Conservation (phyloP, 371 early-diverging fungal species). For the Coemansia sp. region DNA sequence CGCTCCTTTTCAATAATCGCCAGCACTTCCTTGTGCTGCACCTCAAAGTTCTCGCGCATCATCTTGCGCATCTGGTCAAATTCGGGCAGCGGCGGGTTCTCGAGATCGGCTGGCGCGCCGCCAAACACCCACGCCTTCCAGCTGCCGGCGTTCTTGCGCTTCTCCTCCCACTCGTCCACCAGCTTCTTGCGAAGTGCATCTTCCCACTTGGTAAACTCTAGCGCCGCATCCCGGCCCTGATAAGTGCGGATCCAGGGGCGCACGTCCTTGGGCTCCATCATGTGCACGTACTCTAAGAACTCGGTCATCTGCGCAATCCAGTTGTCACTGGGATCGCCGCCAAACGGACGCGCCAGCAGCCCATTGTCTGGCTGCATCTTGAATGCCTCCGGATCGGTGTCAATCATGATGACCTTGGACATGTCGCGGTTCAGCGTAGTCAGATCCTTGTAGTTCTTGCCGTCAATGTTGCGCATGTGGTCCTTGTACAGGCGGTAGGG, state of each 20-base stretch:
- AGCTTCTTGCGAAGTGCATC: slow-evolving; percentile 63
- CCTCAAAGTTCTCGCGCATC: slow-evolving; percentile 59
- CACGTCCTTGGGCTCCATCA: slow-evolving; percentile 76
- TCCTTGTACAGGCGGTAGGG: slow-evolving; percentile 89
- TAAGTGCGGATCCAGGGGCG: slow-evolving; percentile 68
- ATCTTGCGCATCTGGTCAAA: slow-evolving; percentile 62
- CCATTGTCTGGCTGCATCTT: slow-evolving; percentile 91
- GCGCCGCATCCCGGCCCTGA: slow-evolving; percentile 67
- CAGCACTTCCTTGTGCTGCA: slow-evolving; percentile 53
- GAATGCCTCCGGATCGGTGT: slow-evolving; percentile 79
- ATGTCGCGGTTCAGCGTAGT: slow-evolving; percentile 90
- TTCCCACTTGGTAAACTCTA: slow-evolving; percentile 72
- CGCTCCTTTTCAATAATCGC: slow-evolving; percentile 60
- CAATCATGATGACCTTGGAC: slow-evolving; percentile 89
- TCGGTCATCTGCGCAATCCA: slow-evolving; percentile 83
- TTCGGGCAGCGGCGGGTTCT: slow-evolving; percentile 55
- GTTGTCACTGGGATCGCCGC: slow-evolving; percentile 78
- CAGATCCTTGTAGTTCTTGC: slow-evolving; percentile 80
- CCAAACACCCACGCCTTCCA: slow-evolving; percentile 52
- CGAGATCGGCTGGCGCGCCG: slow-evolving; percentile 44
- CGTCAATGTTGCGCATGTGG: slow-evolving; percentile 79
- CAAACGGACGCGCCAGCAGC: slow-evolving; percentile 80
- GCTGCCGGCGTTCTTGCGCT: slow-evolving; percentile 56
- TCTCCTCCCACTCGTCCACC: slow-evolving; percentile 70
- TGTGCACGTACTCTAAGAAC: slow-evolving; percentile 81